phyloP scores from a whole-genome alignment of 2,329 filamentous ascomycete species.

The Atkinsonella texensis region DNA sequence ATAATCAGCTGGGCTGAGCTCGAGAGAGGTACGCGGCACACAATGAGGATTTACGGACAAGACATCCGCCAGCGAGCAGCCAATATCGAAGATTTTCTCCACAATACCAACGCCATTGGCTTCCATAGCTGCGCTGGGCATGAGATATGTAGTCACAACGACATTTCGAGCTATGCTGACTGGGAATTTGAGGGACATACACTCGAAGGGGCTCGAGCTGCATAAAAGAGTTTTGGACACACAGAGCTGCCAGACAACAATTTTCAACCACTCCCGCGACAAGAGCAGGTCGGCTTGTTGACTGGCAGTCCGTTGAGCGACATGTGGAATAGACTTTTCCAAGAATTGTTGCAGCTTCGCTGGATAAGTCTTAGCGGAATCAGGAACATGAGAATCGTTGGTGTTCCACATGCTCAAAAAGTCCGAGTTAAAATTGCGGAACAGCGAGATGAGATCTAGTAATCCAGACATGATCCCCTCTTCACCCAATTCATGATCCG shows the following conservation, averaged over 20 bases:
- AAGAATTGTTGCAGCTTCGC: conserved; percentile 8
- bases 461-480: conserved; percentile 18
- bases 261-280: conserved; percentile 16
- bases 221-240: conserved; percentile 13
- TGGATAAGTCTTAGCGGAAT: conserved; percentile 4
- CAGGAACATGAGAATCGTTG: not conserved
- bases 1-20: conserved; percentile 1
- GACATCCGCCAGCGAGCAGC: conserved; percentile 18
- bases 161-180: conserved; percentile 15
- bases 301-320: conserved; percentile 8
- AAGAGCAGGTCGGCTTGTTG: conserved; percentile 16
- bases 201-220: conserved; percentile 8
- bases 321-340: conserved; percentile 3
- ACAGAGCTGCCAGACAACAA: conserved; percentile 17
- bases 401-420: conserved; percentile 19
- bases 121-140: conserved; percentile 17
- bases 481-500: conserved; percentile 11
- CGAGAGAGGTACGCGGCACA: conserved; percentile 1
- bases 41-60: conserved; percentile 2
- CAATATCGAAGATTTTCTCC: conserved; percentile 22
- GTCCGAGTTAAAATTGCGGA: conserved; percentile 15
- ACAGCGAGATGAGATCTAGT: conserved; percentile 17
- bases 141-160: conserved; percentile 11
- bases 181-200: conserved; percentile 17
- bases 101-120: conserved; percentile 22